Percentiles rank a stretch among this genome's conserved stretches.
These are phyloP conservation scores for Hypoxylon rubiginosum DNA, from an alignment of 2,329 filamentous ascomycete genomes.

Conservation along the genomic window DNA sequence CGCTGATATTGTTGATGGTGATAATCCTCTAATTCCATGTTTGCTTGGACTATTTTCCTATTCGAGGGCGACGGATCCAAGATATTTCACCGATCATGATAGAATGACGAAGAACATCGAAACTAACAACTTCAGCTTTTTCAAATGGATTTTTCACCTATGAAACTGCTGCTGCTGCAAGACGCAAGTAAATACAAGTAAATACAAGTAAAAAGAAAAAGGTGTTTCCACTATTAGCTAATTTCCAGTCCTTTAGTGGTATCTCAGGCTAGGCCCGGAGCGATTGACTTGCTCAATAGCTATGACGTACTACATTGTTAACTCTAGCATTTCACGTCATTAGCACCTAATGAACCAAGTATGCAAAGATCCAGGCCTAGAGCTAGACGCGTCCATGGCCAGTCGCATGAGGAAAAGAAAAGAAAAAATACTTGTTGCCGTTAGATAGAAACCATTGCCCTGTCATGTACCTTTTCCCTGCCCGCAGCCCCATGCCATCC, in stretches of 20 bases:
- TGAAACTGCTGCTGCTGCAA: constrained; percentile 8
- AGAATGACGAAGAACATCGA: constrained; percentile 23
- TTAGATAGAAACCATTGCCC: background rate
- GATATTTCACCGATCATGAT: constrained; percentile 18
- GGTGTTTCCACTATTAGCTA: constrained; percentile 30
- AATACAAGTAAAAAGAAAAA: constrained; percentile 3
- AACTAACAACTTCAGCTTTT: constrained; percentile 21
- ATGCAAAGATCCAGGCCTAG: constrained; percentile 11
- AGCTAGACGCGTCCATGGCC: constrained; percentile 8
- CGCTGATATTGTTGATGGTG: background rate
- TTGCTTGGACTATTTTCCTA: constrained; percentile 15
- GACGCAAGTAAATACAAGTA: no score
- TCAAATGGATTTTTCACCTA: constrained; percentile 11
- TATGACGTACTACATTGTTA: constrained; percentile 39
- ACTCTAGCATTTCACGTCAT: constrained; percentile 37
- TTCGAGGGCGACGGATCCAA: constrained; percentile 22
- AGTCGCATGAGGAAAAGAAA: background rate
- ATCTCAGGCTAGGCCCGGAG: background rate
- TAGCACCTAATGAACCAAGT: constrained; percentile 30
- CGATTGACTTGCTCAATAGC: constrained; percentile 13
- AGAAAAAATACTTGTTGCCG: constrained; percentile 18
- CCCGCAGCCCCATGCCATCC: constrained; percentile 1
- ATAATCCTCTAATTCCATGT: constrained; percentile 15
- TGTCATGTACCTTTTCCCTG: constrained; percentile 21
- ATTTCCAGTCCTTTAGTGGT: background rate